Evolutionary conservation across 2,329 filamentous ascomycete species (phyloP).

Genomic region (Phoma sp.): DNA sequence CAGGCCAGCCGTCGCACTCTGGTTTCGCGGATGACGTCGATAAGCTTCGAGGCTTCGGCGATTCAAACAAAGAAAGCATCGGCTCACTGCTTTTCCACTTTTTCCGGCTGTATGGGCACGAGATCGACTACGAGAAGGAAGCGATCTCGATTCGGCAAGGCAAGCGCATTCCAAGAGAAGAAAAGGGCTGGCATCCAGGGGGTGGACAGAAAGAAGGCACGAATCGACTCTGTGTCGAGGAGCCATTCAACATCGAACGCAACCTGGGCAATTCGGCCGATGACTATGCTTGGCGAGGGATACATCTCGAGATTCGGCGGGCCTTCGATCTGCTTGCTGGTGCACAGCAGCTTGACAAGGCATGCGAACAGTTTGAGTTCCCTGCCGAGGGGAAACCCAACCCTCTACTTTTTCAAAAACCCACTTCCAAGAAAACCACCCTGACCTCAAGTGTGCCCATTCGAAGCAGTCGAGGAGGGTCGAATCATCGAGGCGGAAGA

Average conservation of each 20-base stretch:
- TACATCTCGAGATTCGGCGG: constrained; percentile 86
- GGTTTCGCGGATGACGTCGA: constrained; percentile 88
- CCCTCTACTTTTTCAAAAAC: constrained; percentile 58
- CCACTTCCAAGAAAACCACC: constrained; percentile 60
- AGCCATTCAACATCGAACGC: constrained; percentile 88
- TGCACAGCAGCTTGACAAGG: constrained; percentile 75
- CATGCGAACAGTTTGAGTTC: constrained; percentile 86
- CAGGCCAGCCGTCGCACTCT: constrained; percentile 66
- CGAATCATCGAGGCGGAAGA: constrained; percentile 53
- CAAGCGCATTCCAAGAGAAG: constrained; percentile 76
- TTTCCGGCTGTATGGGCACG: constrained; percentile 92
- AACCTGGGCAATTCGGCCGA: constrained; percentile 97
- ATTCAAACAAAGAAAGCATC: constrained; percentile 78
- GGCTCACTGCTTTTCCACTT: constrained; percentile 93
- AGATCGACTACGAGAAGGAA: constrained; percentile 85
- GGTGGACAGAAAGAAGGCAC: constrained; percentile 55
- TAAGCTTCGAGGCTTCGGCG: constrained; percentile 74
- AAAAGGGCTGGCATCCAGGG: constrained; percentile 84
- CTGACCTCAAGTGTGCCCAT: constrained; percentile 58
- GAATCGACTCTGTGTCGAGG: constrained; percentile 91
- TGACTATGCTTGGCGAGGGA: constrained; percentile 88
- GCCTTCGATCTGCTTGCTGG: constrained; percentile 84
- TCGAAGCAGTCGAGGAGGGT: constrained; percentile 56
- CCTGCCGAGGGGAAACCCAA: constrained; percentile 76
- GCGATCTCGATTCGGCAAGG: constrained; percentile 87